These are phyloP conservation scores for Vickermania spadyakhi DNA, from an alignment of 208 protist genomes.

Conservation along the genomic window DNA sequence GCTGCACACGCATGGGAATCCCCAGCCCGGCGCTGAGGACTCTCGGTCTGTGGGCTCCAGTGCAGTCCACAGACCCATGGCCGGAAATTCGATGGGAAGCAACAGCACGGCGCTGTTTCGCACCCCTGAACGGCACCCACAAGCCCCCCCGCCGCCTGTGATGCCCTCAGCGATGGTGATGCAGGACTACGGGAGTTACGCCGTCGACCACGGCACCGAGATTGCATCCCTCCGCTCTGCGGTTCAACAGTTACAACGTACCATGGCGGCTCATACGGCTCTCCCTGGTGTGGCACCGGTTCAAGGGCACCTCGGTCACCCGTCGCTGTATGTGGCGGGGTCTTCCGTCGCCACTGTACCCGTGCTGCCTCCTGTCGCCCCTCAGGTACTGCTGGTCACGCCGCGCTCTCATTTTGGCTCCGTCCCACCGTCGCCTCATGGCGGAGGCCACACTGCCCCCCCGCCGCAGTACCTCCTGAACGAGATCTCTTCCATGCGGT, in stretches of 20 bases:
- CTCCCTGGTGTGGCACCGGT: not conserved
- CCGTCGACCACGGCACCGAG: not conserved
- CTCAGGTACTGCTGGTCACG: not conserved
- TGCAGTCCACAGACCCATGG: too few relatives aligned
- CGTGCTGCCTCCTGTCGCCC: not conserved
- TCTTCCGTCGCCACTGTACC: not conserved
- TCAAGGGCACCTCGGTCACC: not conserved
- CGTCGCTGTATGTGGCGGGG: not conserved
- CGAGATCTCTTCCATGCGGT: not conserved
- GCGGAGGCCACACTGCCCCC: not conserved
- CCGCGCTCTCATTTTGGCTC: not conserved
- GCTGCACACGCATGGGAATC: too few relatives aligned
- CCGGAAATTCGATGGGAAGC: too few relatives aligned
- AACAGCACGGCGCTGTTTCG: too few relatives aligned
- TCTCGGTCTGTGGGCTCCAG: too few relatives aligned
- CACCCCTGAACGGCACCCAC: too few relatives aligned
- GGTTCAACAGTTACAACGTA: not conserved
- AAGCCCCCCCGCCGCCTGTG: too few relatives aligned
- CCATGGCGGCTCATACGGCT: not conserved
- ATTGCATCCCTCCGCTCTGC: not conserved
- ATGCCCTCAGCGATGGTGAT: too few relatives aligned
- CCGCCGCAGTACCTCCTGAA: not conserved
- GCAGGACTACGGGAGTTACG: not conserved
- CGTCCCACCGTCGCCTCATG: not conserved
- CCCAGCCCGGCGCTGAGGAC: too few relatives aligned